phyloP scores from a whole-genome alignment of 768 basidiomycete species.

The Tulasnella sp. region DNA sequence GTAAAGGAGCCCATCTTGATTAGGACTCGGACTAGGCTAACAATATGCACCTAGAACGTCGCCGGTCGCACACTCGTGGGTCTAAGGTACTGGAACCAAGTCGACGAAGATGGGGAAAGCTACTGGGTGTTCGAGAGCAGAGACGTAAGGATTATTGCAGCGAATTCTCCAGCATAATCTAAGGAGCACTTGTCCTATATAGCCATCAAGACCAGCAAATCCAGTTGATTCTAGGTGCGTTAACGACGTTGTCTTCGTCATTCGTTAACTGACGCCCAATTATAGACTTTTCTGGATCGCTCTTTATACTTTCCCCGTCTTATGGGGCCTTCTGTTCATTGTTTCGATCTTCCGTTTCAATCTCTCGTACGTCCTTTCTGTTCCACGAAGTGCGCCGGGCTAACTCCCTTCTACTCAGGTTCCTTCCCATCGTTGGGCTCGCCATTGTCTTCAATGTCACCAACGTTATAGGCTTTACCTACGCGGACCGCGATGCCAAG shows the following conservation, averaged over 20 bases:
- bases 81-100: constrained; percentile 97
- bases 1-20: constrained; percentile 50
- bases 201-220: constrained; percentile 90
- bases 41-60: constrained; percentile 67
- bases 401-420: constrained; percentile 53
- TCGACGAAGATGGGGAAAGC: constrained; percentile 93
- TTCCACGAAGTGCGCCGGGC: not conserved
- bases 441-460: constrained; percentile 96
- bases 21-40: not conserved
- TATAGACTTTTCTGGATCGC: constrained; percentile 93
- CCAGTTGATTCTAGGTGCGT: constrained; percentile 81
- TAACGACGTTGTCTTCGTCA: not conserved
- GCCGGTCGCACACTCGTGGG: constrained; percentile 93
- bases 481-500: constrained; percentile 95
- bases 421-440: constrained; percentile 90
- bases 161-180: not conserved
- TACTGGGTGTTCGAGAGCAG: constrained; percentile 99
- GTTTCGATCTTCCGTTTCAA: constrained; percentile 89
- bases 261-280: constrained; percentile 13
- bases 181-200: constrained; percentile 23
- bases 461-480: constrained; percentile 96
- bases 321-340: constrained; percentile 86
- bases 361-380: constrained; percentile 65
- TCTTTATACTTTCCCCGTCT: constrained; percentile 82
- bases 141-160: constrained; percentile 65